Conservation (phyloP, 2,329 filamentous ascomycete genomes). For the Aspergillus oerlinghausenensis region DNA sequence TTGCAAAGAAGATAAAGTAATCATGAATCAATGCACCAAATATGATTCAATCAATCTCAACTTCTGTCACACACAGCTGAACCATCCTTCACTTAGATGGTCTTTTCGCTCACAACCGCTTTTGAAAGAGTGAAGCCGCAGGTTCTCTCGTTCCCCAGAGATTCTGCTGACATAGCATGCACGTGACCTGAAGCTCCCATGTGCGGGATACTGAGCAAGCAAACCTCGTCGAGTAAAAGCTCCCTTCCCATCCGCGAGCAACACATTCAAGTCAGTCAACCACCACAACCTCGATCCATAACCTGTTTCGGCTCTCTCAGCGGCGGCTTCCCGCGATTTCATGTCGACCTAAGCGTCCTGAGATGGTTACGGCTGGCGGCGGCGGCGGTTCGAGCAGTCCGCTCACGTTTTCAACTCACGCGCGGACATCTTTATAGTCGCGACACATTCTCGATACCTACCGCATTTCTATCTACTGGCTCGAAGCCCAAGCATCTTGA, state of each 20-base stretch:
- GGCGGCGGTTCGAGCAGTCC: conserved; percentile 35
- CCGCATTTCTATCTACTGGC: conserved; percentile 10
- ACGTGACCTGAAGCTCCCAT: conserved; percentile 12
- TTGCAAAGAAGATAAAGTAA: background rate
- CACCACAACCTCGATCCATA: conserved; percentile 10
- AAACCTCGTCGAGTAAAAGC: conserved; percentile 21
- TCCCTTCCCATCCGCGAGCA: conserved; percentile 17
- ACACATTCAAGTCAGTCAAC: conserved; percentile 9
- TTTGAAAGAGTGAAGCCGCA: background rate
- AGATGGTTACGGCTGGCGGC: conserved; percentile 36
- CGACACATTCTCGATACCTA: conserved; percentile 19
- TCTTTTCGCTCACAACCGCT: background rate
- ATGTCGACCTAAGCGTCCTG: conserved; percentile 24
- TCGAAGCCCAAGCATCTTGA: conserved; percentile 7
- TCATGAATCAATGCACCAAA: background rate
- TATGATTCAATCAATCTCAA: background rate
- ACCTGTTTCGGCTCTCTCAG: conserved; percentile 2
- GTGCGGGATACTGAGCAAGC: conserved; percentile 7
- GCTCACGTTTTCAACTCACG: conserved; percentile 32
- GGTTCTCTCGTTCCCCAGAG: background rate
- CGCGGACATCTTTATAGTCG: conserved; percentile 24
- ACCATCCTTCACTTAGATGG: background rate
- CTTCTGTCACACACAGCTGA: background rate
- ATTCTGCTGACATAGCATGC: conserved; percentile 9
- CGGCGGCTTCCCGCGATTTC: conserved; percentile 3